Base-by-base conservation (phyloP, 345 rosid species). In the Hibiscus mutabilis region DNA sequence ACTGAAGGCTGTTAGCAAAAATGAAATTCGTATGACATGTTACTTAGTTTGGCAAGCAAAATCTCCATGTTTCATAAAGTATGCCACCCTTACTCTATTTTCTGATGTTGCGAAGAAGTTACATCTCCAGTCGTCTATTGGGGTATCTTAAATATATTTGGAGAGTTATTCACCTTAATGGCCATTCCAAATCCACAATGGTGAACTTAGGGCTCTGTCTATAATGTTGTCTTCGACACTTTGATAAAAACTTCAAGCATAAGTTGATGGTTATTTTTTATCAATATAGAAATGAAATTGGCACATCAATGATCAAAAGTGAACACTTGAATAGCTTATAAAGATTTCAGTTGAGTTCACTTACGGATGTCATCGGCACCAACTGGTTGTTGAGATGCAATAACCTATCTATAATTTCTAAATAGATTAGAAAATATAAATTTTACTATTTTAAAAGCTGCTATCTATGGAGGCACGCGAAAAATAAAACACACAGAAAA, bases 191-290 rank as follows among this genome's bases (percentile, higher is more conserved):
- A 11, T 64, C 52, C 18, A 42, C 5, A 21, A 6, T 42, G 18
- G 4, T 63, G 46, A 37, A 63, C 16, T 63, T 63, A n/a, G 14
- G 18, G 16, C 15, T 63, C 1, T 1, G 10, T n/a, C 21, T 16
- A 3, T 18, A 60, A 63, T 66, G 33, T 5, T 44, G 6, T 4
- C 18, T 66, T 66, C 15, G 7, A 14, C 0, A 6, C 15, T 47
- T 47, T 9, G 57, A 6, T 83, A 98, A 96, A 77, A 96, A 88
- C 84, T 96, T 96, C 88, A 91, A 92, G 62, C 70, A 98, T 96
- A 86, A 89, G 98, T 82, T 69, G 55, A 52, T 74, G 51, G 69
- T 63, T 5, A 53, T 57, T 68, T 81, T 81, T 76, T 47, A 70
- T 53, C 56, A 13, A 27, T 16, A 16, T 58, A 24, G 52, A 61